A percentile compares a stretch with the other conserved stretches of the same genome.
Evolutionary conservation across 208 protist genomes (phyloP).

Genomic region (Acanthamoeba culbertsoni): DNA sequence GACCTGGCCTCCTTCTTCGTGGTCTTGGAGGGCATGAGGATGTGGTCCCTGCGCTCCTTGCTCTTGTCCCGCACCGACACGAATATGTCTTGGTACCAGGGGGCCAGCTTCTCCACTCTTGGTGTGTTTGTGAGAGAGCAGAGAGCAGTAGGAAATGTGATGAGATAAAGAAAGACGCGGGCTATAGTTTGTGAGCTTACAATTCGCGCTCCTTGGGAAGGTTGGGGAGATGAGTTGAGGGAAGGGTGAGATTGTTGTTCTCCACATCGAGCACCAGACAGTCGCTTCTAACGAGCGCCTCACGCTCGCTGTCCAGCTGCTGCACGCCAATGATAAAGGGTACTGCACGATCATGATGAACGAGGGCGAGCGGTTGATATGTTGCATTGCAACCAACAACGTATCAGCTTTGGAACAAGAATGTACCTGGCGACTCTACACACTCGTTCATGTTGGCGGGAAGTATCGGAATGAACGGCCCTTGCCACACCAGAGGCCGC

Average conservation of each 20-base stretch:
- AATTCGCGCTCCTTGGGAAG: neutral
- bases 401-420: neutral
- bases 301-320: neutral
- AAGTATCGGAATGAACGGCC: conserved; percentile 44
- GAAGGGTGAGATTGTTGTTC: neutral
- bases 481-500: conserved; percentile 45
- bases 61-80: neutral
- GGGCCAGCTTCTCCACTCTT: neutral
- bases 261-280: conserved; percentile 5
- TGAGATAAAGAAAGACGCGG: neutral
- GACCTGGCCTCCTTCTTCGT: neutral
- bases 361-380: neutral
- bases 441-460: conserved; percentile 24
- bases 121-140: too few relatives aligned
- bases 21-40: conserved; percentile 25
- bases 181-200: neutral
- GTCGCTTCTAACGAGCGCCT: neutral
- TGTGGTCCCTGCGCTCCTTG: neutral
- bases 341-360: neutral
- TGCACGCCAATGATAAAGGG: conserved; percentile 43
- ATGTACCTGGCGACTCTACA: neutral
- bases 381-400: neutral
- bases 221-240: neutral
- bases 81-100: neutral
- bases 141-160: too few relatives aligned